Conservation (phyloP, 78 protist species). For the Monosiga brevicollis region DNA sequence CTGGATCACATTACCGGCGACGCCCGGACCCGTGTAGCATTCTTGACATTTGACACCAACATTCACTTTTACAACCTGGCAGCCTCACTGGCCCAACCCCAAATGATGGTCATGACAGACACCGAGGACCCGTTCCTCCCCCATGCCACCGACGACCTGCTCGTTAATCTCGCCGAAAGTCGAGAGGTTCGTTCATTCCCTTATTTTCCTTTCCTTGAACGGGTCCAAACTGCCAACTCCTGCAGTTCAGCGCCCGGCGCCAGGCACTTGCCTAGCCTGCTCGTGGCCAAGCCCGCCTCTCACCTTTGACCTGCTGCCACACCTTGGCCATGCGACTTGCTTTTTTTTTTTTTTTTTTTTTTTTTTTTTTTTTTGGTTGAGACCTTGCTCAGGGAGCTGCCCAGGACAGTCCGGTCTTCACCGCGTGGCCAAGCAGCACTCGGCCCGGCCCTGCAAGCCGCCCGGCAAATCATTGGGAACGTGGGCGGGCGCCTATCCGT, state of each 20-base stretch:
- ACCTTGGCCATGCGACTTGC: not conserved
- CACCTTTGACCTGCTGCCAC: not conserved
- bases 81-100: not conserved
- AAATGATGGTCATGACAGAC: not conserved
- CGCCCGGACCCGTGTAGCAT: not conserved
- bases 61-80: constrained; percentile 21
- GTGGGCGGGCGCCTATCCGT: constrained; percentile 9
- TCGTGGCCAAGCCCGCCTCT: not conserved
- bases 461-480: not conserved
- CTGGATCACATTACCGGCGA: constrained; percentile 11
- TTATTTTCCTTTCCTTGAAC: not conserved
- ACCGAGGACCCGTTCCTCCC: not conserved
- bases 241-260: not conserved
- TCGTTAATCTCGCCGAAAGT: not conserved
- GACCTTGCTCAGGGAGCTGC: not conserved
- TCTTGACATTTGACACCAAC: constrained; percentile 18
- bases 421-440: not conserved
- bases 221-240: not conserved
- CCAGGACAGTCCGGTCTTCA: not conserved
- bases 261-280: not conserved
- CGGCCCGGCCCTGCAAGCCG: not conserved
- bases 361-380: too few species aligned
- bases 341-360: too few species aligned
- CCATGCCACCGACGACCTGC: not conserved
- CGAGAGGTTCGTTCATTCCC: not conserved